These are phyloP conservation scores for Mycena filopes DNA, from an alignment of 768 basidiomycete species.

Conservation along the genomic window DNA sequence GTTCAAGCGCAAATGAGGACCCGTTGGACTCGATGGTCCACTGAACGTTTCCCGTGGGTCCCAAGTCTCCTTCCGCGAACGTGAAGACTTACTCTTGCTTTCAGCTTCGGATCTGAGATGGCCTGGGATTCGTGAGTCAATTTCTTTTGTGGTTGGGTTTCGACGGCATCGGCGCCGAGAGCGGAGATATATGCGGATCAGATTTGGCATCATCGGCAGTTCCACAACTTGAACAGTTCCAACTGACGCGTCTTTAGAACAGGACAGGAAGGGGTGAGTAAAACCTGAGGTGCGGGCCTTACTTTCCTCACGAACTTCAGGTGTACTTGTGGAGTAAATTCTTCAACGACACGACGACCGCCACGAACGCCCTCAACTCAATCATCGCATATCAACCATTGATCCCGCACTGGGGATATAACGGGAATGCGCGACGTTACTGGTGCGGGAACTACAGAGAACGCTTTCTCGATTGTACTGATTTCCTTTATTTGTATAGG, in stretches of 20 bases:
- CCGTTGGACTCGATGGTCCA: slow-evolving; percentile 57
- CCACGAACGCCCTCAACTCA: slow-evolving; percentile 63
- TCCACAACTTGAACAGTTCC: not conserved
- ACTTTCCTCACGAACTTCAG: not conserved
- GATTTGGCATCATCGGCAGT: too few species aligned
- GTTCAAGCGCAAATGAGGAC: slow-evolving; percentile 59
- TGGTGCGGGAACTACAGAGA: slow-evolving; percentile 48
- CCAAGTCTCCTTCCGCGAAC: not conserved
- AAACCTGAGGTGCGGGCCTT: not conserved
- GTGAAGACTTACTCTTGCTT: slow-evolving; percentile 1
- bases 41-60: slow-evolving; percentile 62
- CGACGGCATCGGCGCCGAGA: too few species aligned
- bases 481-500: slow-evolving; percentile 44
- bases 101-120: slow-evolving; percentile 69
- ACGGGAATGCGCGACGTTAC: slow-evolving; percentile 67
- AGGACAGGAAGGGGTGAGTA: slow-evolving; percentile 62
- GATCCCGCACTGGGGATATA: slow-evolving; percentile 71
- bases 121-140: slow-evolving; percentile 56
- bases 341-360: slow-evolving; percentile 63
- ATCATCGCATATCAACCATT: slow-evolving; percentile 67
- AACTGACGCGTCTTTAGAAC: slow-evolving; percentile 38
- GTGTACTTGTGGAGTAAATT: slow-evolving; percentile 61
- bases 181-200: too few species aligned
- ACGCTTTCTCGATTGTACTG: slow-evolving; percentile 9
- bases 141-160: not conserved